These are phyloP conservation scores for Wickerhamiella dianesei DNA, from an alignment of 805 yeast genomes.

Conservation along the genomic window DNA sequence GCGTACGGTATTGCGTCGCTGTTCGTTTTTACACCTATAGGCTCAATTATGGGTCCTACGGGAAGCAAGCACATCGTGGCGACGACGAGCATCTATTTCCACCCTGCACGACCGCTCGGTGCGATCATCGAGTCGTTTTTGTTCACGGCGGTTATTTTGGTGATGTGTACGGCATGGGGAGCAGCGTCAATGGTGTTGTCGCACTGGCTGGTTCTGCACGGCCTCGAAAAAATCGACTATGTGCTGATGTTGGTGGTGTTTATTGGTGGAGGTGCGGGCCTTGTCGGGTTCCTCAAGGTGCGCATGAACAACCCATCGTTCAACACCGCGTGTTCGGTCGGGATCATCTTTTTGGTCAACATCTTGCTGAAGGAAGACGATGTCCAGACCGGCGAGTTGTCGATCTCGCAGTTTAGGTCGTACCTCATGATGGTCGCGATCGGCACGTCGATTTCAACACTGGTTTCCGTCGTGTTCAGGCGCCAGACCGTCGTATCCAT, in stretches of 20 bases:
- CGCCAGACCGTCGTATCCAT: conserved; percentile 26
- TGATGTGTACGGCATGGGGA: conserved; percentile 33
- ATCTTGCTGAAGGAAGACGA: conserved; percentile 66
- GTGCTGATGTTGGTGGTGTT: conserved; percentile 36
- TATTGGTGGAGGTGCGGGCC: conserved; percentile 45
- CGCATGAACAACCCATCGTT: conserved; percentile 52
- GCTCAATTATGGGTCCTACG: conserved; percentile 43
- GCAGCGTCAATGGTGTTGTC: conserved; percentile 25
- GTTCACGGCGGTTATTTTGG: conserved; percentile 44
- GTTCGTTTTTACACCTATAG: conserved; percentile 42
- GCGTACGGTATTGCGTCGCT: conserved; percentile 63
- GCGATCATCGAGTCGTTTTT: conserved; percentile 63
- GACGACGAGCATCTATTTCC: conserved; percentile 74
- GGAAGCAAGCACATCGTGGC: conserved; percentile 74
- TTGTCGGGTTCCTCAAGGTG: conserved; percentile 57
- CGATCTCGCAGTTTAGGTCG: conserved; percentile 39
- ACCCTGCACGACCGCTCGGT: conserved; percentile 66
- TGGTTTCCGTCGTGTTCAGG: conserved; percentile 49
- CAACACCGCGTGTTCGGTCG: conserved; percentile 69
- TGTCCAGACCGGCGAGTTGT: conserved; percentile 42
- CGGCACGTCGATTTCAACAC: conserved; percentile 49
- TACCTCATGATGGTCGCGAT: conserved; percentile 43
- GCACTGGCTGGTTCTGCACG: conserved; percentile 21
- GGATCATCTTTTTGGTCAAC: conserved; percentile 56
- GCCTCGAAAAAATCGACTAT: neutral